phyloP scores from a whole-genome alignment of 306 rosid species.

The Trifolium pratense region DNA sequence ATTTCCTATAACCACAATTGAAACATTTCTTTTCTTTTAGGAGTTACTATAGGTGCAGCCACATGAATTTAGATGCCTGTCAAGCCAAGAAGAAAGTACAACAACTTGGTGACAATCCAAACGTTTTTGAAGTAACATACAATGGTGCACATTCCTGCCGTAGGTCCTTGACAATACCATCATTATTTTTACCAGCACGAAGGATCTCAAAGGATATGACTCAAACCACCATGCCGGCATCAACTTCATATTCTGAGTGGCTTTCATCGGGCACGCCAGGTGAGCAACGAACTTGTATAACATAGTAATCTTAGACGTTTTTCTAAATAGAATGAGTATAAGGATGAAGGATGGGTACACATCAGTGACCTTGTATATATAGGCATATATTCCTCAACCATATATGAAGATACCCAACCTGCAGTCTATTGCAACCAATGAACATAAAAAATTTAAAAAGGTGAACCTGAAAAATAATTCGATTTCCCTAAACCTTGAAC shows the following conservation, averaged over 20 bases:
- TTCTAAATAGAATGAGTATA: no score
- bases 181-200: slow-evolving; percentile 44
- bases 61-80: slow-evolving; percentile 52
- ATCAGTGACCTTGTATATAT: no score
- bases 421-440: no score
- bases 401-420: no score
- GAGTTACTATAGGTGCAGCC: slow-evolving; percentile 59
- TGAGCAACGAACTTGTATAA: background rate
- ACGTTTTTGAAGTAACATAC: slow-evolving; percentile 58
- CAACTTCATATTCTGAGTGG: slow-evolving; percentile 7
- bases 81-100: slow-evolving; percentile 75
- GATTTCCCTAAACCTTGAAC: no score
- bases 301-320: no score
- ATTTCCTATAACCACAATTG: no score
- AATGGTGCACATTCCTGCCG: slow-evolving; percentile 60
- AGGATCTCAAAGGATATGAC: background rate
- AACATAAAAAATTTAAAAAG: no score
- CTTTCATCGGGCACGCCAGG: slow-evolving; percentile 34
- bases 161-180: slow-evolving; percentile 55
- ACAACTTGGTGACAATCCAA: slow-evolving; percentile 53
- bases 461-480: no score
- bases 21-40: no score
- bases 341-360: no score
- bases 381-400: no score
- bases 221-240: background rate